Conservation (phyloP, 192 early-diverging fungal genomes). For the Gryganskiella cystojenkinii region DNA sequence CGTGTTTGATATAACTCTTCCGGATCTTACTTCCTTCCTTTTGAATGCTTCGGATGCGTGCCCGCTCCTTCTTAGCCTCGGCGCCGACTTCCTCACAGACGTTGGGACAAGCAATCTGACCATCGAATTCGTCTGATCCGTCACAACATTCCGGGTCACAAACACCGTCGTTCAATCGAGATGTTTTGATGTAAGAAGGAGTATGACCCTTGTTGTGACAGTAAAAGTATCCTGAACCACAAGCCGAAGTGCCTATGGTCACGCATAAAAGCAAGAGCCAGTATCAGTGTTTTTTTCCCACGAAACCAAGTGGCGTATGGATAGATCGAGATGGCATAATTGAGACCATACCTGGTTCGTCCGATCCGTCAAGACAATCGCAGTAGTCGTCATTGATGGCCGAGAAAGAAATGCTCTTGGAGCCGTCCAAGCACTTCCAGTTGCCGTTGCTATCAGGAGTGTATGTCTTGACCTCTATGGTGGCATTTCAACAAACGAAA, state of each 20-base stretch:
- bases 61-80: conserved; percentile 26
- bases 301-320: background rate
- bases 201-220: conserved; percentile 85
- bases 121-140: conserved; percentile 88
- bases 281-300: background rate
- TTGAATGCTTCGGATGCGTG: conserved; percentile 4
- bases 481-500: background rate
- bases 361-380: conserved; percentile 94
- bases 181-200: conserved; percentile 71
- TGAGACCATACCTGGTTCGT: conserved; percentile 82
- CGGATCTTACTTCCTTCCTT: conserved; percentile 37
- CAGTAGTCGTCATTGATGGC: conserved; percentile 98
- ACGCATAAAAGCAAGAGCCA: background rate
- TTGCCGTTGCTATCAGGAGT: conserved; percentile 18
- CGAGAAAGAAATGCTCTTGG: conserved; percentile 70
- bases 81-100: conserved; percentile 73
- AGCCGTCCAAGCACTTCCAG: conserved; percentile 83
- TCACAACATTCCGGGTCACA: conserved; percentile 98
- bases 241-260: conserved; percentile 87
- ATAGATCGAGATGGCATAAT: background rate
- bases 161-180: conserved; percentile 91
- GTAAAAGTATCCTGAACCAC: conserved; percentile 81
- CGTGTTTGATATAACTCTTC: conserved; percentile 41
- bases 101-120: conserved; percentile 72
- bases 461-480: conserved; percentile 30